Evolutionary conservation across 148 eudicot genomes (phyloP), one percentile per base, ranked within the genome.

Genomic region (Persicaria tinctoria): DNA sequence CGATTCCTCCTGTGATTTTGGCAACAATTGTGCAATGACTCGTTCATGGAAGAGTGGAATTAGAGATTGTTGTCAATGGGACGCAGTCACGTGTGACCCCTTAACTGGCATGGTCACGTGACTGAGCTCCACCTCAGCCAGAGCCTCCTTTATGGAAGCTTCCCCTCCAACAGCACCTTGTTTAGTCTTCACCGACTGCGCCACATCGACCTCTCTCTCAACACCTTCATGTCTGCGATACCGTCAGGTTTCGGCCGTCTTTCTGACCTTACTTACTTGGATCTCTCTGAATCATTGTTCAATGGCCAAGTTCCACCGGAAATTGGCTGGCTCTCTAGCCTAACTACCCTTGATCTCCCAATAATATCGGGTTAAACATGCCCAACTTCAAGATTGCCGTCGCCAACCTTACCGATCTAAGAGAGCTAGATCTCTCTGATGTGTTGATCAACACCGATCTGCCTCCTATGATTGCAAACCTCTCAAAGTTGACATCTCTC

Each of bases 1-100:
- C 55, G n/a, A n/a, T n/a, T n/a, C n/a, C n/a, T n/a, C n/a, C n/a
- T n/a, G n/a, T n/a, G n/a, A n/a, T n/a, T n/a, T n/a, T n/a, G n/a
- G n/a, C n/a, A n/a, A n/a, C 32, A 0, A 27, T 27, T 27, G 0
- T 27, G 32, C 32, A 27, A 27, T 0, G 32, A 27, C 32, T 27
- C 32, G 8, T 27, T 57, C 76, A 8, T 80, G 83, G 83, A 72
- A 56, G 18, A 20, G 2, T 9, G 38, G 46, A 6, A 49, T 46
- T 4, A 23, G 45, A 17, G 73, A 76, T 63, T 79, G 82, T 53
- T 82, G 84, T 46, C 10, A 45, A 4, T 82, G 81, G 84, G 71
- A 78, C 1, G 81, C 79, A 6, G 79, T 82, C 55, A 45, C 76
- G 8, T 82, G 81, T 46, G 68, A 78, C 23, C 3, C 23, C 16